Conservation (phyloP, 2,329 filamentous ascomycete species). For the Colletotrichum australisinense region DNA sequence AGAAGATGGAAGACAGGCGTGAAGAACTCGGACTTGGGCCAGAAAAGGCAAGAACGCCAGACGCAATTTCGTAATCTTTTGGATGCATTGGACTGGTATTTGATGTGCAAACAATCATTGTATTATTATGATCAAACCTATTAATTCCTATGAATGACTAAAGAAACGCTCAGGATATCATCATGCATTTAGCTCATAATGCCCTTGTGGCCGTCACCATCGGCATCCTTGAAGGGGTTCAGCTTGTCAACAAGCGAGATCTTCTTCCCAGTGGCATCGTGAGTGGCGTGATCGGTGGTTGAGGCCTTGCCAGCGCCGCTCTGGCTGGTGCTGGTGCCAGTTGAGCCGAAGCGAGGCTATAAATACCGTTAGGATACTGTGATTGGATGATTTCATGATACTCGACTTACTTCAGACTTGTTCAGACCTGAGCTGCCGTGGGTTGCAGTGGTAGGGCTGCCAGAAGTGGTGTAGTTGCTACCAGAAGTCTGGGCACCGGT, state of each 20-base stretch:
- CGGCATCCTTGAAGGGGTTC: constrained; percentile 40
- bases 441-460: not conserved
- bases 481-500: not conserved
- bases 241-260: constrained; percentile 38
- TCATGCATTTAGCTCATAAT: constrained; percentile 35
- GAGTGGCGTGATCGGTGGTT: not conserved
- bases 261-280: constrained; percentile 29
- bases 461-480: constrained; percentile 3
- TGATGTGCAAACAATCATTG: too few relatives aligned
- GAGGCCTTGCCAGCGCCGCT: not conserved
- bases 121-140: not conserved
- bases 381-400: too few relatives aligned
- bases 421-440: not conserved
- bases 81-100: too few relatives aligned
- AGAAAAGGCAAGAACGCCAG: not conserved
- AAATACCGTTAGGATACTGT: accelerated
- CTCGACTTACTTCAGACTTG: not conserved
- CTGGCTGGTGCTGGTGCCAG: not conserved
- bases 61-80: not conserved
- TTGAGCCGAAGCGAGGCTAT: constrained; percentile 1
- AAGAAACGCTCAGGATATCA: not conserved
- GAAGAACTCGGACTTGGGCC: not conserved
- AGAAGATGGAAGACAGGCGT: not conserved
- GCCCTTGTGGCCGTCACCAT: constrained; percentile 40
- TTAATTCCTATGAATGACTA: not conserved